Percentiles rank a stretch among this genome's conserved stretches.
Evolutionary conservation across 2,329 filamentous ascomycete species (phyloP).

Genomic region (Myriosclerotinia duriaeana): DNA sequence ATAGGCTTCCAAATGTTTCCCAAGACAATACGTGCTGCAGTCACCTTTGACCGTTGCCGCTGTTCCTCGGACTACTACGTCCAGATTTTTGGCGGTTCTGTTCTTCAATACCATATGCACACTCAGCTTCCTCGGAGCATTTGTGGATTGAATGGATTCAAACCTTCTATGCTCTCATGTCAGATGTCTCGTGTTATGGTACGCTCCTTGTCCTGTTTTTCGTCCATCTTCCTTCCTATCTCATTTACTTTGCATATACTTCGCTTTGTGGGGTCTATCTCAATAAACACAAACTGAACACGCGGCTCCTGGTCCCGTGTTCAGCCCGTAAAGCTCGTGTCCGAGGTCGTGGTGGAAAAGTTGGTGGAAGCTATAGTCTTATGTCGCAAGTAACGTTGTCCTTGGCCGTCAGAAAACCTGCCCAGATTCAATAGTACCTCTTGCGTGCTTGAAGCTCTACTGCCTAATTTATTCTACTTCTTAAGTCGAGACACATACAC

Average conservation of each 20-base stretch:
- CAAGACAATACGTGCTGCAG: constrained; percentile 10
- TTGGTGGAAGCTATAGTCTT: not conserved
- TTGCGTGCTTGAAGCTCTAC: not conserved
- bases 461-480: constrained; percentile 19
- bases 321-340: not conserved
- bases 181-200: constrained; percentile 2
- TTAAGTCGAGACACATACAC: constrained; percentile 4
- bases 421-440: constrained; percentile 13
- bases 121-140: not conserved
- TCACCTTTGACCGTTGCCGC: constrained; percentile 5
- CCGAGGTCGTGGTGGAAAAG: constrained; percentile 3
- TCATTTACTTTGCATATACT: constrained; percentile 14
- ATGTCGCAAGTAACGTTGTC: constrained; percentile 20
- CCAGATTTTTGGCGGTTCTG: not conserved
- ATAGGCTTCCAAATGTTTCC: not conserved
- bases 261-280: not conserved
- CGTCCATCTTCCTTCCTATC: constrained; percentile 12
- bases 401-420: constrained; percentile 10
- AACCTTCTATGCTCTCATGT: not conserved
- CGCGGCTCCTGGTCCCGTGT: constrained; percentile 9
- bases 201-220: constrained; percentile 1
- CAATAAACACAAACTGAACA: not conserved
- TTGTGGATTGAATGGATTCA: not conserved
- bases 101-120: not conserved
- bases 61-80: constrained; percentile 7